Conservation (phyloP, 2,329 filamentous ascomycete genomes). For the Cercospora citrullina region DNA sequence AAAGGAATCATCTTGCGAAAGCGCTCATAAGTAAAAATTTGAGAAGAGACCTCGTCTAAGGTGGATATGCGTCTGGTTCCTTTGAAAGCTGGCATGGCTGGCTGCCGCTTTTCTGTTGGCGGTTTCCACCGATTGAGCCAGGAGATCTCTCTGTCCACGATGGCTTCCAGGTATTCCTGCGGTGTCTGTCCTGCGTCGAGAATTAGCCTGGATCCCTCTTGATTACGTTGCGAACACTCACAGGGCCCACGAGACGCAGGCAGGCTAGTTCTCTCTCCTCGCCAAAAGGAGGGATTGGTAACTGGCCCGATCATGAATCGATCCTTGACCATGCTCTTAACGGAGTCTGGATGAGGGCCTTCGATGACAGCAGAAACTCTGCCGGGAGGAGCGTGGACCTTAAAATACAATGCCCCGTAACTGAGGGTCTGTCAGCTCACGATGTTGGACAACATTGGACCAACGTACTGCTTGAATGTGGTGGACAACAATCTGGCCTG, state of each 20-base stretch:
- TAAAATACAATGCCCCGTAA: conserved; percentile 44
- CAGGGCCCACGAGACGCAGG: conserved; percentile 44
- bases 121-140: neutral
- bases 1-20: neutral
- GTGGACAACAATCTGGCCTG: conserved; percentile 41
- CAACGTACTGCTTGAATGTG: conserved; percentile 39
- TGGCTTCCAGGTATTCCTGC: conserved; percentile 13
- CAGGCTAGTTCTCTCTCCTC: conserved; percentile 31
- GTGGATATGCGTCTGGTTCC: neutral
- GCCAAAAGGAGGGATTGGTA: conserved; percentile 41
- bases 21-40: neutral
- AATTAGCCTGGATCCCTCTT: neutral
- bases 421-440: conserved; percentile 28
- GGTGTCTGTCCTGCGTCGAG: conserved; percentile 11
- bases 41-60: neutral
- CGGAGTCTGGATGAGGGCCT: conserved; percentile 16
- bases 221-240: conserved; percentile 4
- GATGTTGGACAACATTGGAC: neutral
- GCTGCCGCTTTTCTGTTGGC: neutral
- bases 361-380: conserved; percentile 27
- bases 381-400: conserved; percentile 36
- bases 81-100: neutral
- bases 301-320: conserved; percentile 44
- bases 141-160: neutral
- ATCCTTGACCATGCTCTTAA: conserved; percentile 37